phyloP scores from a whole-genome alignment of 2,329 filamentous ascomycete species.

The Hypomyces perniciosus region DNA sequence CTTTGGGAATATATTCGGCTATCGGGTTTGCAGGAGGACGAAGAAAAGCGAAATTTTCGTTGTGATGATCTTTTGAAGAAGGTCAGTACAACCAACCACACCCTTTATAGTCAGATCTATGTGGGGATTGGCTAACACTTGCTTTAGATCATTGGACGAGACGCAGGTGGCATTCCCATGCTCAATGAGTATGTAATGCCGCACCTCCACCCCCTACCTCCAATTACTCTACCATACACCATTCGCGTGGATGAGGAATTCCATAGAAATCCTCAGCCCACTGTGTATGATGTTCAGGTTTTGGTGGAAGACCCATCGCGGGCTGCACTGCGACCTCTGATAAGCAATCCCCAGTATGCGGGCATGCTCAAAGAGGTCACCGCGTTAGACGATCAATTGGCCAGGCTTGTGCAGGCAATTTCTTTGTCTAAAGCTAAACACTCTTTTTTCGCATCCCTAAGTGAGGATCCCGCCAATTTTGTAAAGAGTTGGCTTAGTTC shows the following conservation, averaged over 20 bases:
- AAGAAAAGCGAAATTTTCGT: slow-evolving; percentile 86
- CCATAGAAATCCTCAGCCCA: slow-evolving; percentile 67
- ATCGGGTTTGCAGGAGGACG: slow-evolving; percentile 83
- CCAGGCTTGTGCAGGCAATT: slow-evolving; percentile 75
- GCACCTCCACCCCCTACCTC: slow-evolving; percentile 73
- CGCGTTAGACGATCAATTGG: slow-evolving; percentile 76
- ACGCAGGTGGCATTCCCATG: slow-evolving; percentile 78
- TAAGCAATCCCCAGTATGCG: slow-evolving; percentile 64
- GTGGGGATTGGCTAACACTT: not conserved
- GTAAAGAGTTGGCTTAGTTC: slow-evolving; percentile 83
- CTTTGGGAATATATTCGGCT: slow-evolving; percentile 93
- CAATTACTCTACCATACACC: slow-evolving; percentile 81
- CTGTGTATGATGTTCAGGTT: slow-evolving; percentile 85
- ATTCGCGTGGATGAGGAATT: slow-evolving; percentile 87
- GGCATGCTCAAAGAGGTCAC: slow-evolving; percentile 70
- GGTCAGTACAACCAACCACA: slow-evolving; percentile 42
- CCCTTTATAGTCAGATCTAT: not conserved
- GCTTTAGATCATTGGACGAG: slow-evolving; percentile 62
- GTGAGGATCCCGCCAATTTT: slow-evolving; percentile 77
- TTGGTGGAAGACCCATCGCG: slow-evolving; percentile 77
- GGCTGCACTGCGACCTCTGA: slow-evolving; percentile 56
- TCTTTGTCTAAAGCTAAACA: slow-evolving; percentile 84
- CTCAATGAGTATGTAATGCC: slow-evolving; percentile 73
- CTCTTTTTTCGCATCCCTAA: slow-evolving; percentile 73
- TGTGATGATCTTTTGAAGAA: slow-evolving; percentile 78